A percentile compares a stretch with the other conserved stretches of the same genome.
These are phyloP conservation scores for Chondrostereum purpureum DNA, from an alignment of 1,284 basidiomycete genomes.

Conservation along the genomic window DNA sequence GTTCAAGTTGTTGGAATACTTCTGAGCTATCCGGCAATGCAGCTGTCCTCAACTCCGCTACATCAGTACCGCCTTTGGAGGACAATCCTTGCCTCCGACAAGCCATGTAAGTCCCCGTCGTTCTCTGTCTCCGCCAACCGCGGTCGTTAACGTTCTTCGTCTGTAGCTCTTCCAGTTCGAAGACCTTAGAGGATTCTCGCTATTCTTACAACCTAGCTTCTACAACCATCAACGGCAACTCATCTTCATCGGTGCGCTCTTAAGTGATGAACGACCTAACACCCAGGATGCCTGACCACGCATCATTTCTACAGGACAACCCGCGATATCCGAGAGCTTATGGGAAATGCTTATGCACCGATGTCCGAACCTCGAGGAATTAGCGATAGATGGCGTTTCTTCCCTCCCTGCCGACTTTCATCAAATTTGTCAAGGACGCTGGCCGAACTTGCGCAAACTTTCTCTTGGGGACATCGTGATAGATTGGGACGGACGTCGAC, in stretches of 20 bases:
- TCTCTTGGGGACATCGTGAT: constrained; percentile 56
- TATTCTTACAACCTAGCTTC: constrained; percentile 52
- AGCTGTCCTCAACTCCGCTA: constrained; percentile 59
- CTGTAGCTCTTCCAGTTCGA: constrained; percentile 59
- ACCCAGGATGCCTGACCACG: constrained; percentile 7
- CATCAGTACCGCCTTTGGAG: constrained; percentile 54
- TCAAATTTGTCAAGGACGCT: constrained; percentile 41
- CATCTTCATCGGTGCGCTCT: constrained; percentile 43
- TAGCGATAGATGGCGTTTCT: constrained; percentile 50
- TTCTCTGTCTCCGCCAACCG: not conserved
- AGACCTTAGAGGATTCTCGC: constrained; percentile 50
- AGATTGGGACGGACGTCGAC: constrained; percentile 35
- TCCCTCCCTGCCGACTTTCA: constrained; percentile 37
- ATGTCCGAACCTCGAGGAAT: constrained; percentile 57
- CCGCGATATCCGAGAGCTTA: constrained; percentile 37
- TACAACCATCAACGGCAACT: constrained; percentile 51
- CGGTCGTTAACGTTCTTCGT: no score
- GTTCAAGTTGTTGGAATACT: not conserved
- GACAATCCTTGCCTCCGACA: constrained; percentile 42
- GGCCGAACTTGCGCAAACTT: constrained; percentile 54
- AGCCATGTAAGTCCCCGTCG: constrained; percentile 49
- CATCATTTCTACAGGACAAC: constrained; percentile 22
- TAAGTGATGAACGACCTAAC: not conserved
- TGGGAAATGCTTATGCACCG: constrained; percentile 63
- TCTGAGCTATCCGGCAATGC: constrained; percentile 2